Conservation (phyloP, 2,329 filamentous ascomycete genomes). For the Lasiodiplodia sp. region DNA sequence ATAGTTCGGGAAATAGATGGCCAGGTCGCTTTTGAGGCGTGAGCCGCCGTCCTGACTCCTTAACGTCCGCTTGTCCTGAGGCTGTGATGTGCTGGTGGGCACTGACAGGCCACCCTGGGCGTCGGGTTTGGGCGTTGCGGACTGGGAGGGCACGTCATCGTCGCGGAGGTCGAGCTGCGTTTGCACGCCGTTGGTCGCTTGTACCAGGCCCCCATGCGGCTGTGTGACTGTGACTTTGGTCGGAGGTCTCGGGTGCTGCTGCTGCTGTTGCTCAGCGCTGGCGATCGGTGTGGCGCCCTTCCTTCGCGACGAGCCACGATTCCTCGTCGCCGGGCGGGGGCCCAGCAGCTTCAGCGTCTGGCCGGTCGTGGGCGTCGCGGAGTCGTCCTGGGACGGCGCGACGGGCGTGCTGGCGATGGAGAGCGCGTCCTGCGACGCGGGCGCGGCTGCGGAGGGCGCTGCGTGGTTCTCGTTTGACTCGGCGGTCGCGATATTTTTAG, state of each 20-base stretch:
- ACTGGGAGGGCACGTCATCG: conserved; percentile 43
- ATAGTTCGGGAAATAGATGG: conserved; percentile 91
- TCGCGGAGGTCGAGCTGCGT: conserved; percentile 42
- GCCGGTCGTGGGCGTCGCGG: conserved; percentile 18
- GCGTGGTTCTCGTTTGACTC: conserved; percentile 35
- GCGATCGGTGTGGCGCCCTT: conserved; percentile 28
- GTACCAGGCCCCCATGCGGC: conserved; percentile 50
- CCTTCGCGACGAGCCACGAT: conserved; percentile 29
- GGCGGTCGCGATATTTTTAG: conserved; percentile 36
- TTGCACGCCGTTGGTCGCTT: conserved; percentile 53
- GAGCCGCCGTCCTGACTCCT: conserved; percentile 83
- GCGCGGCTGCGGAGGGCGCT: conserved; percentile 39
- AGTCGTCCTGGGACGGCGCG: conserved; percentile 21
- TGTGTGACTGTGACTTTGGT: conserved; percentile 52
- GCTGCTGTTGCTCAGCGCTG: conserved; percentile 29
- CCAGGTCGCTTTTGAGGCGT: conserved; percentile 88
- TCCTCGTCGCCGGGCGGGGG: conserved; percentile 27
- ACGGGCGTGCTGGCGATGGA: conserved; percentile 26
- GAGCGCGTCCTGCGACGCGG: conserved; percentile 31
- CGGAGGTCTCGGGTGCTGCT: conserved; percentile 44
- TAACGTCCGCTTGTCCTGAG: conserved; percentile 74
- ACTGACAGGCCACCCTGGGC: conserved; percentile 38
- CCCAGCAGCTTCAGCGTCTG: conserved; percentile 28
- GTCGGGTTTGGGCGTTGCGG: conserved; percentile 42
- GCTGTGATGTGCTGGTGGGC: conserved; percentile 32